phyloP scores from a whole-genome alignment of 2,329 filamentous ascomycete genomes.

The Mycosphaerella sp. region DNA sequence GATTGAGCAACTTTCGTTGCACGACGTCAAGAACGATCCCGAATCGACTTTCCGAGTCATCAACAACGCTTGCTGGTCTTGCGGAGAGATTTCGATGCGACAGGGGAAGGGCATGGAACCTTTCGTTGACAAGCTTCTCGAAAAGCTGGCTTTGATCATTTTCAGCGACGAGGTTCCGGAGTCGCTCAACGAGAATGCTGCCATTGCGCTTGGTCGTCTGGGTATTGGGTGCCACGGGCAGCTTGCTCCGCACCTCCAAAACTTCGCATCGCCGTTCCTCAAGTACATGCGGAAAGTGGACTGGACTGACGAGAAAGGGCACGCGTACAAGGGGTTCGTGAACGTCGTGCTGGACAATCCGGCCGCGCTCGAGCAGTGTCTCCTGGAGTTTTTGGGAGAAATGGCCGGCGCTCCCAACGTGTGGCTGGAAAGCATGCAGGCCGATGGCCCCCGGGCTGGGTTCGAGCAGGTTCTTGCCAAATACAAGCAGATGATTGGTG shows the following conservation, averaged over 20 bases:
- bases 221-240: constrained; percentile 71
- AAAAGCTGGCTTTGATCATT: constrained; percentile 73
- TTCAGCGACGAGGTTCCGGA: constrained; percentile 77
- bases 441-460: constrained; percentile 56
- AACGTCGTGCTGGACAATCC: constrained; percentile 80
- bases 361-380: constrained; percentile 79
- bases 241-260: constrained; percentile 70
- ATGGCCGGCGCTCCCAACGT: constrained; percentile 66
- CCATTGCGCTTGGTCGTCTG: constrained; percentile 82
- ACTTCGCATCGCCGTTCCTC: constrained; percentile 77
- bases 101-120: constrained; percentile 65
- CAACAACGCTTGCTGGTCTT: constrained; percentile 98
- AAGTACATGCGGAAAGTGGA: constrained; percentile 75
- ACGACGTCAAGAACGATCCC: constrained; percentile 64
- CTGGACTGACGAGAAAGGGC: constrained; percentile 87
- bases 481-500: constrained; percentile 50
- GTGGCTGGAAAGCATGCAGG: constrained; percentile 52
- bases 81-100: constrained; percentile 83
- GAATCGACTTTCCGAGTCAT: constrained; percentile 85
- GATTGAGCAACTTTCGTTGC: constrained; percentile 78
- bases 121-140: constrained; percentile 69
- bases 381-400: constrained; percentile 73
- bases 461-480: constrained; percentile 58
- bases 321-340: constrained; percentile 86
- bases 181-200: constrained; percentile 87